Conservation (phyloP, 1,284 basidiomycete species). For the Sanghuangporus baumii region DNA sequence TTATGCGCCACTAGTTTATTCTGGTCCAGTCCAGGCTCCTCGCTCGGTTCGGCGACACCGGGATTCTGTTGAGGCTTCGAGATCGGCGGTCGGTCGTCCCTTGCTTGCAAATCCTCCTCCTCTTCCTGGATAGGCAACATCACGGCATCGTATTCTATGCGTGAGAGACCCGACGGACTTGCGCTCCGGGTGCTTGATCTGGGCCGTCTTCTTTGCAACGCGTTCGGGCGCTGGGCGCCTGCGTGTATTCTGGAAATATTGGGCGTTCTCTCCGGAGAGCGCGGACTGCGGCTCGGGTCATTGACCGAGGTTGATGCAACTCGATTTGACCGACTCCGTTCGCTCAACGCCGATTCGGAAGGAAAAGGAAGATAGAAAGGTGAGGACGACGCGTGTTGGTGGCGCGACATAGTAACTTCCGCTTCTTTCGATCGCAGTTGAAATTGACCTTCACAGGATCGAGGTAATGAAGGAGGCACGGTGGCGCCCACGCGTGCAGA, state of each 20-base stretch:
- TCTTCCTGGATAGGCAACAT: constrained; percentile 9
- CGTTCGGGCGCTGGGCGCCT: neutral
- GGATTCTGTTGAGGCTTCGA: constrained; percentile 5
- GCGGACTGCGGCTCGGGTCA: neutral
- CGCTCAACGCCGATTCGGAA: neutral
- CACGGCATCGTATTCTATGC: constrained; percentile 5
- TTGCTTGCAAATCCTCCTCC: constrained; percentile 12
- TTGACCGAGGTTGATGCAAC: neutral
- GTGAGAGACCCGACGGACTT: constrained; percentile 3
- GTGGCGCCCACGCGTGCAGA: neutral
- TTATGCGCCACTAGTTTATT: neutral
- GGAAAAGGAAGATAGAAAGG: neutral
- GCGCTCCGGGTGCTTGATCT: neutral
- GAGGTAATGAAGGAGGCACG: neutral
- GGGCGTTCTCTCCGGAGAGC: neutral
- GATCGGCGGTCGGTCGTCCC: constrained; percentile 12
- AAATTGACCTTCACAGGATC: neutral
- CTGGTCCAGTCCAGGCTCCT: neutral
- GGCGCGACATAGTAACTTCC: neutral
- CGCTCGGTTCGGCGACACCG: neutral
- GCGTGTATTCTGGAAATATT: neutral
- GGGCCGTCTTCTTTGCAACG: neutral
- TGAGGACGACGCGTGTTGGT: neutral
- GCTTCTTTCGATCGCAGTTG: neutral
- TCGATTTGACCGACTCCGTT: neutral